These are phyloP conservation scores for Penicillium waksmanii DNA, from an alignment of 495 filamentous ascomycete species.

Conservation along the genomic window DNA sequence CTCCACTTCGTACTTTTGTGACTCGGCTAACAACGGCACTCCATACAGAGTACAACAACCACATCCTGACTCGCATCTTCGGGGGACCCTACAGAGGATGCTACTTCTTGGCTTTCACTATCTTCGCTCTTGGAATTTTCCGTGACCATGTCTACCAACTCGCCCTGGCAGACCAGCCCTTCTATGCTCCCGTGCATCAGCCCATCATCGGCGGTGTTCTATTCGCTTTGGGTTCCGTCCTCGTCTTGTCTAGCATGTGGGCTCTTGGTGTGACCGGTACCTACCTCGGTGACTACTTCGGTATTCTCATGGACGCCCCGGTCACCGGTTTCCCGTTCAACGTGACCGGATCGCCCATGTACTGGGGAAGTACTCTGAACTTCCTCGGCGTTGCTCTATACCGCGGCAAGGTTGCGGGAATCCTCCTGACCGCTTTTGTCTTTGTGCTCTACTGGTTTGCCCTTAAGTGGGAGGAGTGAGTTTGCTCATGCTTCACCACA, in stretches of 20 bases:
- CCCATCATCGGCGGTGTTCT: conserved; percentile 73
- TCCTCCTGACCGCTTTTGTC: conserved; percentile 76
- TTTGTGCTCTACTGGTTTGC: conserved; percentile 80
- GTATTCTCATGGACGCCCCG: conserved; percentile 92
- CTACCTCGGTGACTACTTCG: conserved; percentile 97
- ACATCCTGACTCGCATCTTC: conserved; percentile 84
- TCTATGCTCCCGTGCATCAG: conserved; percentile 61
- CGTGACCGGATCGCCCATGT: conserved; percentile 91
- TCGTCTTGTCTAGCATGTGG: conserved; percentile 89
- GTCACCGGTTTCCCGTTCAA: conserved; percentile 97
- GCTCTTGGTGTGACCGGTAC: conserved; percentile 94
- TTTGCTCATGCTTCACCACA: conserved; percentile 8
- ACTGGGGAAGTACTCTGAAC: conserved; percentile 89
- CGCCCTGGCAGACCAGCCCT: conserved; percentile 46
- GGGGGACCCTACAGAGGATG: conserved; percentile 80
- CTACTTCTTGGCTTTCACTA: conserved; percentile 85
- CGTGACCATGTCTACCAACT: conserved; percentile 70
- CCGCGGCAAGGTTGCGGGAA: conserved; percentile 85
- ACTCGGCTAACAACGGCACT: conserved; percentile 20
- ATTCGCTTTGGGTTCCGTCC: conserved; percentile 74
- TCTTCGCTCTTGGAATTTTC: conserved; percentile 89
- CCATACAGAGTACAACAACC: conserved; percentile 81
- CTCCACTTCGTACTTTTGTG: conserved; percentile 9
- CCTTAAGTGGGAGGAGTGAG: conserved; percentile 85
- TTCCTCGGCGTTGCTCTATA: conserved; percentile 90